Percentiles rank a stretch among this genome's conserved stretches.
Evolutionary conservation across 352 stramenopile species (phyloP).

Genomic region (Pythium phragmiticola): DNA sequence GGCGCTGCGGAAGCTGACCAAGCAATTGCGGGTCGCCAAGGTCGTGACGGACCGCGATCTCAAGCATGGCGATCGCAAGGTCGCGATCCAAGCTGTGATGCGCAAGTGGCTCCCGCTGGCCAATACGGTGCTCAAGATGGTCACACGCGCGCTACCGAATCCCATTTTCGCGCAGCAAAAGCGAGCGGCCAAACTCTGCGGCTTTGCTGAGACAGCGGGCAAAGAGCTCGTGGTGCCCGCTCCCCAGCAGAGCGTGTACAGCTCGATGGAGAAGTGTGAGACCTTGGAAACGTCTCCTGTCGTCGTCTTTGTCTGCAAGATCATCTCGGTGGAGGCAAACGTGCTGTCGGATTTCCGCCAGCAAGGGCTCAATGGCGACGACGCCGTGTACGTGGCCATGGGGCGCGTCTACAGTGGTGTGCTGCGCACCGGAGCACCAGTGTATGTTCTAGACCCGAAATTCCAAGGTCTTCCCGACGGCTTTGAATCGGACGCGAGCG

Average conservation of each 20-base stretch:
- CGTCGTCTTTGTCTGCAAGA: conserved; percentile 92
- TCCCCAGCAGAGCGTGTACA: conserved; percentile 42
- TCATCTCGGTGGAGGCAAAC: conserved; percentile 86
- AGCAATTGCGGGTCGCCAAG: conserved; percentile 66
- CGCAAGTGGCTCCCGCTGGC: conserved; percentile 90
- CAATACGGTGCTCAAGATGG: conserved; percentile 87
- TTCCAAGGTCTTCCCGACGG: conserved; percentile 57
- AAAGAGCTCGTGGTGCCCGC: background rate
- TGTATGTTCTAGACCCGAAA: conserved; percentile 89
- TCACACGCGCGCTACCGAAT: conserved; percentile 81
- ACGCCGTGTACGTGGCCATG: conserved; percentile 91
- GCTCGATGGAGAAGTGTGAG: conserved; percentile 56
- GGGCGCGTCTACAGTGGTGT: conserved; percentile 90
- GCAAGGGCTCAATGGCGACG: conserved; percentile 38
- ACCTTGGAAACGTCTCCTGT: conserved; percentile 61
- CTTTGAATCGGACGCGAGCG: conserved; percentile 17
- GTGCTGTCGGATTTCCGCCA: conserved; percentile 80
- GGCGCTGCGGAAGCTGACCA: conserved; percentile 57
- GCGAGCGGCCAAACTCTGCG: conserved; percentile 71
- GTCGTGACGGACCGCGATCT: conserved; percentile 69
- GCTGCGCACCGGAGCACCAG: conserved; percentile 48
- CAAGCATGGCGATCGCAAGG: conserved; percentile 62
- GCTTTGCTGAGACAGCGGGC: conserved; percentile 17
- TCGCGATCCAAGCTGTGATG: conserved; percentile 73
- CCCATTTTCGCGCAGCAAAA: conserved; percentile 70